Percentiles rank a stretch among this genome's conserved stretches.
Evolutionary conservation across 306 rosid species (phyloP).

Genomic region (Casuarina glauca): DNA sequence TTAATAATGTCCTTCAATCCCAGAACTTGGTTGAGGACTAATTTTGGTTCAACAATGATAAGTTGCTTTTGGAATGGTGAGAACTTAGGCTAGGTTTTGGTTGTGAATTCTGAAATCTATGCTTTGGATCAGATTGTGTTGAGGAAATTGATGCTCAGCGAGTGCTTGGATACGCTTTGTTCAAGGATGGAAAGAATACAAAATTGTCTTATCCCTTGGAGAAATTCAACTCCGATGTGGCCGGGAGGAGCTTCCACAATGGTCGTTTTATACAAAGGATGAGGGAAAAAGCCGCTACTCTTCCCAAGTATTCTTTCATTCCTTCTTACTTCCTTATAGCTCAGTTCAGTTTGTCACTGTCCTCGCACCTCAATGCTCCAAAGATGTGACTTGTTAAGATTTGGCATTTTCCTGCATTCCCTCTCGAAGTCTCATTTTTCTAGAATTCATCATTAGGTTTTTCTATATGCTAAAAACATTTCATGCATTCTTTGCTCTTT

Average conservation of each 20-base stretch:
- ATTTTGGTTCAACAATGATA: neutral
- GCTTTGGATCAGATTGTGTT: constrained; percentile 52
- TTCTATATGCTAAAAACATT: neutral
- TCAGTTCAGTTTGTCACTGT: too few species aligned
- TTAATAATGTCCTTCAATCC: neutral
- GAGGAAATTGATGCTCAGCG: constrained; percentile 69
- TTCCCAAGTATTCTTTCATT: constrained; percentile 42
- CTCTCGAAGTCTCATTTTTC: neutral
- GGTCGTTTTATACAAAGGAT: constrained; percentile 71
- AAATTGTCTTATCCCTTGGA: constrained; percentile 59
- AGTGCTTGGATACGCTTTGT: constrained; percentile 64
- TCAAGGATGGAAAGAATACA: constrained; percentile 54
- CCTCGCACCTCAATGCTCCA: too few species aligned
- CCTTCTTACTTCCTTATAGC: neutral
- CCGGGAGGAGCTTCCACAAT: constrained; percentile 76
- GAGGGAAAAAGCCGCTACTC: constrained; percentile 61
- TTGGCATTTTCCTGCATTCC: too few species aligned
- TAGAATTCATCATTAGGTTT: neutral
- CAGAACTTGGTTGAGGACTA: neutral
- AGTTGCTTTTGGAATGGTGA: neutral
- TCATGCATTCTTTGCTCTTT: neutral
- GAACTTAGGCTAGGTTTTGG: neutral
- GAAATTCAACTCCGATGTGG: constrained; percentile 49
- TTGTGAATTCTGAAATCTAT: constrained; percentile 14
- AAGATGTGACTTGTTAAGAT: too few species aligned